These are phyloP conservation scores for Strobilomyces echinocephalus DNA, from an alignment of 768 basidiomycete species.

Conservation along the genomic window DNA sequence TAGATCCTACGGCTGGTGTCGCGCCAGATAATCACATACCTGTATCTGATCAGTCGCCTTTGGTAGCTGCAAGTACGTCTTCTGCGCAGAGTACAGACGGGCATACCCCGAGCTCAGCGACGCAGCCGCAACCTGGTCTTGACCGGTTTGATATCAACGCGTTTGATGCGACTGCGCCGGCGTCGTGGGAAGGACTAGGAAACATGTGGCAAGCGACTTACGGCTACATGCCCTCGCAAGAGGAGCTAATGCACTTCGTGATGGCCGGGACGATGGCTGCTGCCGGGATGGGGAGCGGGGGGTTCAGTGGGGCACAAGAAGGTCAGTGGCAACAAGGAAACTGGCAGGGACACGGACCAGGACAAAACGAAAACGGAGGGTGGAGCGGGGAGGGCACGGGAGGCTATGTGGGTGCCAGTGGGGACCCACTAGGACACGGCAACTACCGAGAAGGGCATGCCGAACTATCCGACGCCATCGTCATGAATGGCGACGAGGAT, in stretches of 20 bases:
- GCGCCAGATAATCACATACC: conserved; percentile 46
- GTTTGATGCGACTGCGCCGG: conserved; percentile 70
- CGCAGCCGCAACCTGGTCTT: conserved; percentile 45
- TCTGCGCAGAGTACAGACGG: conserved; percentile 41
- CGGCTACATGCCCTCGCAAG: conserved; percentile 64
- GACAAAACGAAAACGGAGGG: conserved; percentile 30
- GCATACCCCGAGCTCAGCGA: conserved; percentile 33
- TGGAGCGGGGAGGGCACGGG: conserved; percentile 40
- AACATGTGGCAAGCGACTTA: conserved; percentile 71
- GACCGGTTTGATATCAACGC: conserved; percentile 64
- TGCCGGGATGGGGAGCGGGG: conserved; percentile 14
- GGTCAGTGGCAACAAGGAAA: conserved; percentile 22
- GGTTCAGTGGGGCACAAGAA: conserved; percentile 16
- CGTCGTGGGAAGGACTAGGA: conserved; percentile 78
- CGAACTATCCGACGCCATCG: conserved; percentile 40
- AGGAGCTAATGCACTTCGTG: conserved; percentile 74
- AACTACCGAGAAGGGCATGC: conserved; percentile 40
- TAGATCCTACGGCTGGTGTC: conserved; percentile 42
- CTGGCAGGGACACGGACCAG: conserved; percentile 31
- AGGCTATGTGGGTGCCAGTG: conserved; percentile 29
- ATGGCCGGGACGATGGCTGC: conserved; percentile 36
- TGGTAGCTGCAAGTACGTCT: conserved; percentile 58
- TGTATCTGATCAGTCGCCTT: conserved; percentile 35
- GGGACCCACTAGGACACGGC: conserved; percentile 34
- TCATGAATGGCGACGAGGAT: conserved; percentile 46